Conservation (phyloP, 2,329 filamentous ascomycete species). For the Aphanocladium album region DNA sequence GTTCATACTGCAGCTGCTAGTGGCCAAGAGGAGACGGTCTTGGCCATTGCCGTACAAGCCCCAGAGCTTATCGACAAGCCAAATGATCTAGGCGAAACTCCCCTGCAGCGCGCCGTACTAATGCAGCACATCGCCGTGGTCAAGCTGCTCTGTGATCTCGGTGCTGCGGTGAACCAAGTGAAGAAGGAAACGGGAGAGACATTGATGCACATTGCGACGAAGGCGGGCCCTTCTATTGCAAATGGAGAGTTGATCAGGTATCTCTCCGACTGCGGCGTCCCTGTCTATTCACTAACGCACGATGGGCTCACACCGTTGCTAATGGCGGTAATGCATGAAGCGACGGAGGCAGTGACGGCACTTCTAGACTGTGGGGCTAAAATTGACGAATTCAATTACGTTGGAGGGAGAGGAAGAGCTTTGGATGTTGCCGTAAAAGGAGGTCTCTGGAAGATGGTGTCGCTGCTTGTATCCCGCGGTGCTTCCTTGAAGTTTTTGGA, state of each 20-base stretch:
- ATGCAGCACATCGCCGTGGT: neutral
- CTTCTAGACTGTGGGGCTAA: neutral
- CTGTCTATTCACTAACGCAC: neutral
- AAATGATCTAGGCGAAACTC: neutral
- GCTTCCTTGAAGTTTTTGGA: neutral
- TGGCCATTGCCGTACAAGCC: neutral
- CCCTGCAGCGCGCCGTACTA: neutral
- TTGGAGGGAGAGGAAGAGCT: neutral
- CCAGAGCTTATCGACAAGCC: neutral
- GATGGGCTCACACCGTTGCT: neutral
- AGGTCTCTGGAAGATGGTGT: neutral
- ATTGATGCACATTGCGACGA: neutral
- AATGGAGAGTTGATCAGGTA: neutral
- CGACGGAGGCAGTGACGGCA: neutral
- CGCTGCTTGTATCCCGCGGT: neutral
- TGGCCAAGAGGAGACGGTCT: neutral
- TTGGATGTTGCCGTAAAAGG: neutral
- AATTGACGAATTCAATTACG: neutral
- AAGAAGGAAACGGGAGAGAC: neutral
- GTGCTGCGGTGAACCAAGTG: neutral
- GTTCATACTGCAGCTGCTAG: neutral
- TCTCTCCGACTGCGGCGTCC: neutral
- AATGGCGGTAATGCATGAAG: neutral
- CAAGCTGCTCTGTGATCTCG: neutral
- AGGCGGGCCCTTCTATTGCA: too few relatives aligned